Percentiles rank a stretch among this genome's conserved stretches.
These are phyloP conservation scores for Russula griseocarnosa DNA, from an alignment of 768 basidiomycete species.

Conservation along the genomic window DNA sequence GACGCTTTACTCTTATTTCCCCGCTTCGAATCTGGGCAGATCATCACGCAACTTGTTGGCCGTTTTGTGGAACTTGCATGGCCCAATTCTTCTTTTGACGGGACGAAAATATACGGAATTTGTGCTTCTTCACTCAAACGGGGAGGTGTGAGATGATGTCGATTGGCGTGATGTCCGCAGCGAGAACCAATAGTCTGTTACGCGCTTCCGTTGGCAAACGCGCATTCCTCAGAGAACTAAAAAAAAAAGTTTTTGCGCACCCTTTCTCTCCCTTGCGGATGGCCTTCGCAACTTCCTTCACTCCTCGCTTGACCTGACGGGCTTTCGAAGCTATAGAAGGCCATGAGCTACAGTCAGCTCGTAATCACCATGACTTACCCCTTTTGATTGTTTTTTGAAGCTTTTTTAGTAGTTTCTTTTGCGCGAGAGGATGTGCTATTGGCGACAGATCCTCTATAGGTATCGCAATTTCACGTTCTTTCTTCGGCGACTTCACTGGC, in stretches of 20 bases:
- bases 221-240: background rate
- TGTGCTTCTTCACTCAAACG: constrained; percentile 89
- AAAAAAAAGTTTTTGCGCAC: constrained; percentile 41
- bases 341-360: constrained; percentile 3
- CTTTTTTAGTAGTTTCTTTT: constrained; percentile 91
- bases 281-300: constrained; percentile 98
- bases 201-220: constrained; percentile 6
- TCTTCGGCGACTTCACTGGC: constrained; percentile 31
- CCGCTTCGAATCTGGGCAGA: constrained; percentile 79
- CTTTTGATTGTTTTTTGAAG: constrained; percentile 93
- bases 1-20: constrained; percentile 61
- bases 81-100: constrained; percentile 93
- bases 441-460: constrained; percentile 83
- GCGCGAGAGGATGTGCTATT: constrained; percentile 90
- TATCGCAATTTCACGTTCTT: constrained; percentile 63
- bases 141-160: constrained; percentile 98
- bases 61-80: constrained; percentile 95
- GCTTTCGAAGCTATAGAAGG: constrained; percentile 73
- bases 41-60: constrained; percentile 96
- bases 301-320: constrained; percentile 93
- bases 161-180: constrained; percentile 95
- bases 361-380: constrained; percentile 44
- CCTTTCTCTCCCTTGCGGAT: constrained; percentile 97
- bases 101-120: constrained; percentile 85
- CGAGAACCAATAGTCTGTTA: constrained; percentile 78